Conservation (phyloP, 139 green algal genomes). For the Tetraselmis chui region DNA sequence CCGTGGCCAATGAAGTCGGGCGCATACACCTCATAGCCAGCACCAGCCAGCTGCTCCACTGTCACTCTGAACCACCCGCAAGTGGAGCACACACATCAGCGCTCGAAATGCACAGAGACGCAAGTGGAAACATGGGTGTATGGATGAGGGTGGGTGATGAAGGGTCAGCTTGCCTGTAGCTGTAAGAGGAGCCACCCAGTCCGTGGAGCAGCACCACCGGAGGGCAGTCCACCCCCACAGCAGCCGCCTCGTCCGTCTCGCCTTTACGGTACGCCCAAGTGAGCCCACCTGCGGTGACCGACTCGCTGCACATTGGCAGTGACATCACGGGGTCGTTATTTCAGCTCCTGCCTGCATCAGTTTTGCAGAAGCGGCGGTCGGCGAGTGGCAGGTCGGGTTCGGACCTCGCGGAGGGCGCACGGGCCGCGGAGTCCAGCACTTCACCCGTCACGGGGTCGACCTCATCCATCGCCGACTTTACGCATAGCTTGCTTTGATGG, state of each 20-base stretch:
- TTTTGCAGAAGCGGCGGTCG: not conserved
- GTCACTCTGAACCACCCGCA: constrained; percentile 25
- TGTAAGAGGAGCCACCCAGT: constrained; percentile 50
- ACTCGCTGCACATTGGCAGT: not conserved
- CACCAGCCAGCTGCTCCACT: constrained; percentile 45
- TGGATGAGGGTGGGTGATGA: not conserved
- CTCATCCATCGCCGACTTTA: not conserved
- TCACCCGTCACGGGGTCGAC: not conserved
- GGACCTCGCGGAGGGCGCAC: not conserved
- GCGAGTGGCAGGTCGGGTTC: not conserved
- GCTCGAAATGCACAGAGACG: too few relatives aligned
- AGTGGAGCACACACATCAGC: too few relatives aligned
- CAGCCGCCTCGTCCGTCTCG: constrained; percentile 12
- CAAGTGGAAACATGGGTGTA: not conserved
- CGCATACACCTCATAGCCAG: constrained; percentile 46
- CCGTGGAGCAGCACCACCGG: constrained; percentile 63
- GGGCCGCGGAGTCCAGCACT: not conserved
- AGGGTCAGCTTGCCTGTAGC: constrained; percentile 35
- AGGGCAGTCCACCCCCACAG: not conserved
- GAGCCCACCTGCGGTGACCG: constrained; percentile 19
- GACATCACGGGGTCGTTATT: too few relatives aligned
- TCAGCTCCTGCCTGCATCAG: too few relatives aligned
- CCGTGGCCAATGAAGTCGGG: constrained; percentile 71
- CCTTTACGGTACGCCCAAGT: constrained; percentile 52
- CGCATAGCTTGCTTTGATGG: too few relatives aligned